Base-by-base conservation (phyloP, 768 basidiomycete species). In the Naganishia friedmannii region DNA sequence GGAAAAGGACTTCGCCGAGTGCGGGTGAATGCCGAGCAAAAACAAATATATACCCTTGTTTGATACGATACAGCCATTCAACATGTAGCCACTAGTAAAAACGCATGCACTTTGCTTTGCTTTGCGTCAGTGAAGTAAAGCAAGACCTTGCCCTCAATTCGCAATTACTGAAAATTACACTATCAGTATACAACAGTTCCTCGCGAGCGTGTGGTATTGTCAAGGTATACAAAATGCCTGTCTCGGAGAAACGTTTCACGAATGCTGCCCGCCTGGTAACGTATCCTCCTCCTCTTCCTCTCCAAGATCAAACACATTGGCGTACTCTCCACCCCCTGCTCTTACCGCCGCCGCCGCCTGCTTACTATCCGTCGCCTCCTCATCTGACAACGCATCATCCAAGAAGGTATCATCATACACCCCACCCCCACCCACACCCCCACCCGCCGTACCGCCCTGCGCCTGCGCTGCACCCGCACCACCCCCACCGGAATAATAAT, bases 1-100 rank as follows among this genome's bases (percentile, higher is more conserved):
- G n/a, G n/a, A n/a, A n/a, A n/a, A n/a, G n/a, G n/a, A n/a, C n/a
- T n/a, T n/a, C n/a, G n/a, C n/a, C n/a, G n/a, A n/a, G n/a, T n/a
- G n/a, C n/a, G n/a, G n/a, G n/a, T n/a, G n/a, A n/a, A n/a, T n/a
- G 2, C 23, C 3, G n/a, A 23, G n/a, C 4, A 4, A 23, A 15
- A 58, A 34, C 32, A 23, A 32, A 32, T 37, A 39, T 58, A 58
- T 58, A 58, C 57, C 32, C 57, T 58, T 58, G 57, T 58, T 37
- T 56, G 54, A 34, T 37, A n/a, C n/a, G n/a, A n/a, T 13, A 56
- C 29, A n/a, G 60, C 60, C 60, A 63, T 63, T 63, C 60, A 63
- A 63, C 60, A 63, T 63, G 60, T 63, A 63, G 57, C 60, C 13
- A 63, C 8, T 63, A 63, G 26, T 26, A 63, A 13, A n/a, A 63